Evolutionary conservation across 768 basidiomycete species (phyloP), one percentile per base, ranked within the genome.

Genomic region (Cystobasidium tubakii): DNA sequence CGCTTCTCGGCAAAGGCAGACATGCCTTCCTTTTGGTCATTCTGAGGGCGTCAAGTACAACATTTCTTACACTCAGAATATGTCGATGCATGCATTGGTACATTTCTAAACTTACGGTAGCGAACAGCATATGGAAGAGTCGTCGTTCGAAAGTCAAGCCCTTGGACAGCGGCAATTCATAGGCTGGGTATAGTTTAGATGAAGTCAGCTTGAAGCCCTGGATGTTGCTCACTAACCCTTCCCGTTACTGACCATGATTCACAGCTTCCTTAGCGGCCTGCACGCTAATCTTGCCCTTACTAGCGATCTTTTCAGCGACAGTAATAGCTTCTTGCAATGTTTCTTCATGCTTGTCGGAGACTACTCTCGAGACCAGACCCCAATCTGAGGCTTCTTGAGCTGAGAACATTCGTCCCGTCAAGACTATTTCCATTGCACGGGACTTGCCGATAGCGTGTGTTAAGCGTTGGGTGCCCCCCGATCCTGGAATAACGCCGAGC

Each of bases 1-100:
- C 95, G 86, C 85, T 97, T 99, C 82, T 96, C 91, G 12, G 88
- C 87, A 79, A 99, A 98, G 25, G 95, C 95, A 27, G 84, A 81
- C 95, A 98, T 99, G 23, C 95, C 94, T 27, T 75, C 75, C 62
- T 79, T 79, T 73, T 79, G 79, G 50, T 79, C 79, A 53, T 77
- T 75, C 77, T 78, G 66, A 25, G 2, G 19, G n/a, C 43, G 27
- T 3, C 25, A 27, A n/a, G 19, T 36, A 42, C 17, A 13, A 27
- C 23, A 9, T n/a, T n/a, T n/a, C n/a, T n/a, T n/a, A n/a, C n/a
- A n/a, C n/a, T n/a, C n/a, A n/a, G n/a, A n/a, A n/a, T n/a, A n/a
- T n/a, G n/a, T n/a, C n/a, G n/a, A n/a, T n/a, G n/a, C n/a, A 62
- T 50, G 73, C 23, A 34, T 73, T 23, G 46, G 33, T 25, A 34